Base-by-base conservation (phyloP, 2,329 filamentous ascomycete species). In the Lachnellula occidentalis region DNA sequence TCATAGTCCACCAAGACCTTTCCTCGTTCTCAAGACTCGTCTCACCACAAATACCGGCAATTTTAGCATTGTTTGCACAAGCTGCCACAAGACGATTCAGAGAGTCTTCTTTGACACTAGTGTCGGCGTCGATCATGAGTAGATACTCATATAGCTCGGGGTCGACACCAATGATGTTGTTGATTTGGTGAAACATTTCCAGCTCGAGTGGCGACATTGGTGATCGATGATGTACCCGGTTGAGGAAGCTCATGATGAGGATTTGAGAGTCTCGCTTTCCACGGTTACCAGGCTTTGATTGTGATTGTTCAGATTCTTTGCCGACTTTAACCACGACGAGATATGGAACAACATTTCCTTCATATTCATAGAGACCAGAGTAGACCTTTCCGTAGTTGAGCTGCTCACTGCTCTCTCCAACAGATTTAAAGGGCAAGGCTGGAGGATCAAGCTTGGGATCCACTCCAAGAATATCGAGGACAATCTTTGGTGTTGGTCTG, bases 351-450 rank as follows among this genome's bases (percentile, higher is more conserved):
- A 99, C 92, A 64, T 96, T 96, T 72, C 92, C 94, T 76, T 99
- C 92, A 58, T 85, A 96, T 70, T 99, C 94, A 72, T 99, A 99
- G 2, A 99, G 81, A 67, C 94, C 94, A 48, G 92, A 97, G 72
- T 97, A 99, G 15, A 99, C 92, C 70, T 99, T 99, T 68, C 92
- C 94, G 67, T 96, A 97, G 73, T 99, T 99, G 61, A 97, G 85
- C 70, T 97, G 92, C 58, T 96, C 89, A 66, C 83, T 91, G 63
- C 92, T 90, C 48, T 85, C 78, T 50, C 94, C 94, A 55, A 99
- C 85, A 4, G 91, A 95, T 73, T 92, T 92, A 82, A 97, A 97
- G 0, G 92, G 89, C 34, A 99, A 78, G 1, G 94, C 91, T 21
- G 92, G 92, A 58, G 94, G 94, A 66, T 99, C 94, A 57, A 96